phyloP scores from a whole-genome alignment of 2,329 filamentous ascomycete species.

The Chaetomium sp. region DNA sequence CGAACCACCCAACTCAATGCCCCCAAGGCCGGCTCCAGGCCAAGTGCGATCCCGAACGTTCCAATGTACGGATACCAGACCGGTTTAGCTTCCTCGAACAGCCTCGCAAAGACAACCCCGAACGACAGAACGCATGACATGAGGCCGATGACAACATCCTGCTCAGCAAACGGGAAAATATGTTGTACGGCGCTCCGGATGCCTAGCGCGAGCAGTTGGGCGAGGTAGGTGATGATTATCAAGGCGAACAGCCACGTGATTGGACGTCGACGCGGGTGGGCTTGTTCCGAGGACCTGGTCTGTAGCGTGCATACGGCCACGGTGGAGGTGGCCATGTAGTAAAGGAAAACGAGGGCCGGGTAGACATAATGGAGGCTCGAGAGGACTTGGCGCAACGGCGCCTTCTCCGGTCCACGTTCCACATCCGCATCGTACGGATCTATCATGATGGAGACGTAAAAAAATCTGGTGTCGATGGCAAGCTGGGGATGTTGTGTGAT shows the following conservation, averaged over 20 bases:
- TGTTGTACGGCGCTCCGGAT: conserved; percentile 30
- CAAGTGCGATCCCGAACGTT: conserved; percentile 52
- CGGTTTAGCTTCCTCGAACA: conserved; percentile 44
- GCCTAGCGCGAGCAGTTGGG: conserved; percentile 39
- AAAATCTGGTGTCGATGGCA: background rate
- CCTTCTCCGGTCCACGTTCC: conserved; percentile 3
- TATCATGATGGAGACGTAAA: conserved; percentile 10
- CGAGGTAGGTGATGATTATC: conserved; percentile 40
- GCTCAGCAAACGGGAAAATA: conserved; percentile 36
- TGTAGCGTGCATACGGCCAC: conserved; percentile 49
- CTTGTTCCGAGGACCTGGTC: conserved; percentile 33
- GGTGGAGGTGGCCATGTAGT: conserved; percentile 47
- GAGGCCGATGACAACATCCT: conserved; percentile 48
- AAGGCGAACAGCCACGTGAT: conserved; percentile 39
- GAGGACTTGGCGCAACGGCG: conserved; percentile 29
- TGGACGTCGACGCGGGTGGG: conserved; percentile 37
- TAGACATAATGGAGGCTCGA: conserved; percentile 51
- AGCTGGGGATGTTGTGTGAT: background rate
- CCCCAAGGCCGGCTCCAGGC: conserved; percentile 45
- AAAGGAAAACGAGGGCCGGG: conserved; percentile 50
- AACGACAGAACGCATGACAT: conserved; percentile 60
- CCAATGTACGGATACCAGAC: conserved; percentile 60
- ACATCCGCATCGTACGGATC: conserved; percentile 14
- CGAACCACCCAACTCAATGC: conserved; percentile 23
- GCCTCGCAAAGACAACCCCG: conserved; percentile 50